Base-by-base conservation (phyloP, 2,329 filamentous ascomycete genomes). In the Catunica adiposa region DNA sequence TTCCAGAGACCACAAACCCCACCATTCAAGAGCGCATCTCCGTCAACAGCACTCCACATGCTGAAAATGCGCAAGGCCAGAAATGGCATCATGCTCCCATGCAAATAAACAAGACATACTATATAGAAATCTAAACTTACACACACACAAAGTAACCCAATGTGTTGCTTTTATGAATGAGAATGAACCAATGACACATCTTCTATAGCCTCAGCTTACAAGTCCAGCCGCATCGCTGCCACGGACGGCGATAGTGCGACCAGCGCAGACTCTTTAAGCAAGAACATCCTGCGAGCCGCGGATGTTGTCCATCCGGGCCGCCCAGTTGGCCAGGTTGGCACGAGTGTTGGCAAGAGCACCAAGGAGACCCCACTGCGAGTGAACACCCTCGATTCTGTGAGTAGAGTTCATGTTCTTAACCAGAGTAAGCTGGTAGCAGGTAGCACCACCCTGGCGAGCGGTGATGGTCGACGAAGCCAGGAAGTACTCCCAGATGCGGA, bases 401-500 rank as follows among this genome's bases (percentile, higher is more conserved):
- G 80, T 87, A 37, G 83, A 82, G 73, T 94, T 94, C 69, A 94
- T 77, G 73, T 94, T 94, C 80, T 94, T 94, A 68, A 90, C 84
- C 58, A 88, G 73, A 17, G 82, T 82, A 64, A 94, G 85, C 73
- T 94, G 88, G 74, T 81, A 94, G 76, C 87, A 92, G 31, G 86
- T 88, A 56, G 87, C 88, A 62, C 78, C 76, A 62, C 88, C 88
- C 70, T 94, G 87, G 66, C 88, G 83, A 25, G 87, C 87, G 65
- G 79, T 80, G 67, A 94, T 94, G 66, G 83, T 86, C 17, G 85
- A 87, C 69, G 82, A 89, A 60, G 86, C 86, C 59, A 94, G 79
- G 80, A 94, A 94, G 71, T 82, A 88, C 67, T 94, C 86, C 88
- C 88, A 94, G 67, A 92, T 92, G 69, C 90, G 83, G 80, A 86